Evolutionary conservation across 805 yeast species (phyloP).

Genomic region (Tetrapisispora phaffii): DNA sequence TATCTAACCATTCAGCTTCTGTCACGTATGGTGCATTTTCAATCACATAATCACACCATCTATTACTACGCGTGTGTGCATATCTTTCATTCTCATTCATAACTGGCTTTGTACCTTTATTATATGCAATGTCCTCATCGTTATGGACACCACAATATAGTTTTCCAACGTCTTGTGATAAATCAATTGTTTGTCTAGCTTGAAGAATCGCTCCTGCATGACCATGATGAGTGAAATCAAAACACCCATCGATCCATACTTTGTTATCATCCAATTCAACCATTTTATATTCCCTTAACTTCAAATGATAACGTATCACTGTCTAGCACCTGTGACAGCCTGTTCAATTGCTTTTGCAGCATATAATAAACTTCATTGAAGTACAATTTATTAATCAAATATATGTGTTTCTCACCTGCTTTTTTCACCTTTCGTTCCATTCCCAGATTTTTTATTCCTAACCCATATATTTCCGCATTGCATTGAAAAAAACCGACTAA

Average conservation of each 20-base stretch:
- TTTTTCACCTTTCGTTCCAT: too few relatives aligned
- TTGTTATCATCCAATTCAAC: slow-evolving; percentile 21
- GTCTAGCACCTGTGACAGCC: not conserved
- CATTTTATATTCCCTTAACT: not conserved
- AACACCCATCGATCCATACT: slow-evolving; percentile 97
- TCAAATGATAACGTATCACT: not conserved
- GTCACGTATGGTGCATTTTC: slow-evolving; percentile 90
- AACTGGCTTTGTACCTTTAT: slow-evolving; percentile 94
- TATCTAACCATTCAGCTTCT: slow-evolving; percentile 60
- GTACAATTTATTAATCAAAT: too few relatives aligned
- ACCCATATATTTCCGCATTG: too few relatives aligned
- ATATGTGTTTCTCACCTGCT: too few relatives aligned
- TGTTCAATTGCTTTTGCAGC: too few relatives aligned
- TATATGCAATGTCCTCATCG: slow-evolving; percentile 70
- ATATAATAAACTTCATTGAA: too few relatives aligned
- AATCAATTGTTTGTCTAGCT: slow-evolving; percentile 66
- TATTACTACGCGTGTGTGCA: slow-evolving; percentile 79
- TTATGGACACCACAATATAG: slow-evolving; percentile 65
- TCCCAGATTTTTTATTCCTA: too few relatives aligned
- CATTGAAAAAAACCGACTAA: too few relatives aligned
- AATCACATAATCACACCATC: slow-evolving; percentile 72
- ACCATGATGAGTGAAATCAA: slow-evolving; percentile 96
- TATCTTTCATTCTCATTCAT: slow-evolving; percentile 75
- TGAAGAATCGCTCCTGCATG: slow-evolving; percentile 96
- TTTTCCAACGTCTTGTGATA: slow-evolving; percentile 34